Evolutionary conservation across 108 stramenopile genomes (phyloP).

Genomic region (Cylindrotheca fusiformis): DNA sequence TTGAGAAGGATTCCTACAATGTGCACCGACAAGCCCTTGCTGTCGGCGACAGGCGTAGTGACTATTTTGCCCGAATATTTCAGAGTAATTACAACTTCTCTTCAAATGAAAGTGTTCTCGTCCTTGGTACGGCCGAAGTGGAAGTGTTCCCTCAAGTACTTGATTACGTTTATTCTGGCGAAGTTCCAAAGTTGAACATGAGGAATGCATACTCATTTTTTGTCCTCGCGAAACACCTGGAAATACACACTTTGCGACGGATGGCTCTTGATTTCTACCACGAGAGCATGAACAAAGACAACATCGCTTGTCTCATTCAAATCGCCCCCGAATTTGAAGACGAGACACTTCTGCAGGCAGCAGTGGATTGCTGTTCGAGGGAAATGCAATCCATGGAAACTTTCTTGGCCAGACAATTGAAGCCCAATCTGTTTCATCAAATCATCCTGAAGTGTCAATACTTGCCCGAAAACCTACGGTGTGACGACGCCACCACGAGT

Average conservation of each 20-base stretch:
- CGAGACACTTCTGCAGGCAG: constrained; percentile 17
- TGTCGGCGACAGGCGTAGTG: constrained; percentile 38
- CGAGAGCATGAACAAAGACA: constrained; percentile 20
- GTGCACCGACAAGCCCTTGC: constrained; percentile 49
- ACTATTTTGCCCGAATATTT: constrained; percentile 44
- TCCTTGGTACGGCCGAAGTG: constrained; percentile 2
- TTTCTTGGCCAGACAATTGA: constrained; percentile 7
- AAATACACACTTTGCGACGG: neutral
- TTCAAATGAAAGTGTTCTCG: constrained; percentile 1
- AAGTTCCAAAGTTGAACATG: constrained; percentile 5
- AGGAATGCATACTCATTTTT: constrained; percentile 8
- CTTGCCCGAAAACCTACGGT: constrained; percentile 1
- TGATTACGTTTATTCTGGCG: constrained; percentile 16
- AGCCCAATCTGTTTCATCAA: constrained; percentile 12
- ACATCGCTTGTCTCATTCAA: constrained; percentile 15
- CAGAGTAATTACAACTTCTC: constrained; percentile 2
- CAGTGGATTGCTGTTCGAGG: constrained; percentile 10
- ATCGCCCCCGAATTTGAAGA: constrained; percentile 14
- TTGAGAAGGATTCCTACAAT: constrained; percentile 19
- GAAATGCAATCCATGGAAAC: constrained; percentile 22
- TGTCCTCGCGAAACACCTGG: neutral
- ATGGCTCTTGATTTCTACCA: constrained; percentile 19
- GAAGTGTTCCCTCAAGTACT: constrained; percentile 13
- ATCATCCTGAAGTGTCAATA: neutral
- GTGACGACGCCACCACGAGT: constrained; percentile 8